Base-by-base conservation (phyloP, 1,139 yeast species). In the Lodderomyces metapsilosis region DNA sequence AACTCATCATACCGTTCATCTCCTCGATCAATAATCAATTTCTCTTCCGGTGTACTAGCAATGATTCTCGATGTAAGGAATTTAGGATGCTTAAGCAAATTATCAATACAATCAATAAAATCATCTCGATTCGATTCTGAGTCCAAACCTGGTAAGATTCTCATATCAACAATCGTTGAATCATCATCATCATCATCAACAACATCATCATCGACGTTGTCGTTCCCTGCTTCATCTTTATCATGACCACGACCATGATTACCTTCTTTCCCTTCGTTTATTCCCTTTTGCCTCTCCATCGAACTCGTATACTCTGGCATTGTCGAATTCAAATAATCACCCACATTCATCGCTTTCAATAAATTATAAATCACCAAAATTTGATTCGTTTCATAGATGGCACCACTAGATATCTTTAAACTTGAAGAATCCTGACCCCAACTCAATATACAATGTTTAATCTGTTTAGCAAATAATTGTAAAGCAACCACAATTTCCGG, bases 51-150 rank as follows among this genome's bases (percentile, higher is more conserved):
- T 3, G 81, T 75, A 11, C 85, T 75, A 2, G 91, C 79, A 2
- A 75, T 71, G 2, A 87, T 72, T 46, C 94, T 68, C 5, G 94
- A 78, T 5, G 86, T 76, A 47, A 91, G 66, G 50, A 82, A 89
- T 58, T 88, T 88, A 12, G 96, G 96, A 61, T 91, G 97, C 34
- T 91, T 83, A 47, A 88, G 69, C 41, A 89, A 70, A 52, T 88
- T 84, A 42, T 78, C 81, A 48, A 88, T 62, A 16, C 83, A 76
- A 39, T 74, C 78, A 15, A 71, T 65, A 49, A 88, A 73, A 22
- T 77, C 79, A 16, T 71, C 76, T 47, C 85, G 67, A 44, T 80
- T 84, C 17, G 71, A 66, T 34, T 68, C 73, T 1, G 76, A 71
- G 42, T 84, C 88, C 37, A 84, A 61, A 0, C 88, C 89, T 1